Conservation (phyloP, 352 stramenopile genomes). For the Achlya hypogyna region DNA sequence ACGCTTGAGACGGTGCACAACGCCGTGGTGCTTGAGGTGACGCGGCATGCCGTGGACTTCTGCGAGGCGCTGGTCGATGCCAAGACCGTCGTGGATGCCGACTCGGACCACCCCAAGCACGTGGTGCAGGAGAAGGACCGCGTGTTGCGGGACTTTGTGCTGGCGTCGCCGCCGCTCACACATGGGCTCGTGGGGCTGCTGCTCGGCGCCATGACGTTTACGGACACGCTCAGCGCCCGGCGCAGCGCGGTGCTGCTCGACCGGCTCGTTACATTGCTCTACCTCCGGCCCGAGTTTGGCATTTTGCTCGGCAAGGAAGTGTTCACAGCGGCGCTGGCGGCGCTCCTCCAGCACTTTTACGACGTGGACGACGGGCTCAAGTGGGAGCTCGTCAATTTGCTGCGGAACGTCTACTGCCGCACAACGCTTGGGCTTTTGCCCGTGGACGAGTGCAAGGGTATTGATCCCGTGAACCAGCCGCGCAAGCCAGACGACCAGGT, state of each 20-base stretch:
- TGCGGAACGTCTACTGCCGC: slow-evolving; percentile 72
- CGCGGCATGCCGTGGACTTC: slow-evolving; percentile 58
- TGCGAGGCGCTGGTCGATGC: slow-evolving; percentile 58
- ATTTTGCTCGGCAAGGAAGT: slow-evolving; percentile 44
- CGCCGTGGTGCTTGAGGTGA: slow-evolving; percentile 56
- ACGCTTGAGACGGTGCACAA: slow-evolving; percentile 35
- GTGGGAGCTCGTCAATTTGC: slow-evolving; percentile 79
- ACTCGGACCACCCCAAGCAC: slow-evolving; percentile 70
- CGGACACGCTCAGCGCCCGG: slow-evolving; percentile 60
- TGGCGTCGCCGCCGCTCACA: slow-evolving; percentile 39
- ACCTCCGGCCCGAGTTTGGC: slow-evolving; percentile 32
- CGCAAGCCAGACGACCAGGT: slow-evolving; percentile 34
- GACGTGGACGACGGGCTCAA: slow-evolving; percentile 75
- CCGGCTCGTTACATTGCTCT: slow-evolving; percentile 53
- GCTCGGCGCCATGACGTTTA: slow-evolving; percentile 55
- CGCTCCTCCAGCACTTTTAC: slow-evolving; percentile 49
- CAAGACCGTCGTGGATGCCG: slow-evolving; percentile 58
- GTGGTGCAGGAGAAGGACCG: slow-evolving; percentile 51
- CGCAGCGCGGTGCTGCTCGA: slow-evolving; percentile 48
- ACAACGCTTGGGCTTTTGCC: slow-evolving; percentile 48
- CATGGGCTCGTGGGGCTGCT: slow-evolving; percentile 43
- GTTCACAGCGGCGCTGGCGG: slow-evolving; percentile 46
- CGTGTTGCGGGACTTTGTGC: slow-evolving; percentile 48
- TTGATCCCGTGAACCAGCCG: slow-evolving; percentile 73
- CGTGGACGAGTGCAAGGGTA: slow-evolving; percentile 72